phyloP scores from a whole-genome alignment of 2,329 filamentous ascomycete genomes.

The Thielaviopsis ethacetica region DNA sequence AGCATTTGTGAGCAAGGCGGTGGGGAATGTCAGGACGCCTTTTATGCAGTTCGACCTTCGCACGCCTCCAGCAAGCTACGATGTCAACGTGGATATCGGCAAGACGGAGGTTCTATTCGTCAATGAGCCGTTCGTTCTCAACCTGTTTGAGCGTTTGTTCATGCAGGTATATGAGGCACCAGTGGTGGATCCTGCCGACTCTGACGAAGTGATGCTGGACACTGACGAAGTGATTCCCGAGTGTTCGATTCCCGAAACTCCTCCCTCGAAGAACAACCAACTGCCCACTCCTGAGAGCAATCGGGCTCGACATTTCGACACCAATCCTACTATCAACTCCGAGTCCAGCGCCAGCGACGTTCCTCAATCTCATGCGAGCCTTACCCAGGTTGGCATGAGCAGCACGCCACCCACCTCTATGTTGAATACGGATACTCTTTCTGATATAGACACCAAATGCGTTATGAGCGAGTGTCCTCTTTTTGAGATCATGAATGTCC shows the following conservation, averaged over 20 bases:
- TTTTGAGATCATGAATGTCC: neutral
- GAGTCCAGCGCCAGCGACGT: neutral
- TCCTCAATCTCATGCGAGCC: neutral
- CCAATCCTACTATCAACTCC: neutral
- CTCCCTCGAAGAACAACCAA: neutral
- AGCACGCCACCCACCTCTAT: neutral
- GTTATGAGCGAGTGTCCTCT: neutral
- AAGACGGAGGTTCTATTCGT: conserved; percentile 59
- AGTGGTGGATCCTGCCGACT: neutral
- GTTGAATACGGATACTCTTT: neutral
- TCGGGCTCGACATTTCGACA: neutral
- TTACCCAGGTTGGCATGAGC: neutral
- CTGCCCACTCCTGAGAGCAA: neutral
- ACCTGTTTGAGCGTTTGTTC: conserved; percentile 31
- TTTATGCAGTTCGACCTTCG: conserved; percentile 49
- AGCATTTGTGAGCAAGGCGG: conserved; percentile 25
- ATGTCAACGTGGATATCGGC: conserved; percentile 52
- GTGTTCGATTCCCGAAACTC: neutral
- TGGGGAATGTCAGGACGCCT: conserved; percentile 26
- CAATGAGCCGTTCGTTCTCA: conserved; percentile 30
- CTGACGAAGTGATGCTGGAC: neutral
- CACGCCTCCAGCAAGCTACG: conserved; percentile 48
- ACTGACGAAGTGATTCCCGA: neutral
- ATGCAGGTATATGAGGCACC: conserved; percentile 21
- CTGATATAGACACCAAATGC: neutral